Percentiles rank a stretch among this genome's conserved stretches.
Evolutionary conservation across 2,329 filamentous ascomycete species (phyloP).

Genomic region (Penicillium capsulatum): DNA sequence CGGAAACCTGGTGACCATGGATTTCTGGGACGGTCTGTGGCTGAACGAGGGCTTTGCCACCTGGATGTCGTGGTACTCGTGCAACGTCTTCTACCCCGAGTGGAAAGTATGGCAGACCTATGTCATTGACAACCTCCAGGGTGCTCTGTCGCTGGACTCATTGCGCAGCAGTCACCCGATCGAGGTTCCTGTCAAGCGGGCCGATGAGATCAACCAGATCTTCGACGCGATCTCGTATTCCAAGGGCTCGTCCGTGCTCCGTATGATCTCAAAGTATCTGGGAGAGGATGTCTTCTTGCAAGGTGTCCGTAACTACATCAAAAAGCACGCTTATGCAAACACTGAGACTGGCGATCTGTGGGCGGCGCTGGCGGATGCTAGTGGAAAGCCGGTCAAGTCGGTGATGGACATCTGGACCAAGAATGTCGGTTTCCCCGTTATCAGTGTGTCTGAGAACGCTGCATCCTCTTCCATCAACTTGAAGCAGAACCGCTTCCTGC

Average conservation of each 20-base stretch:
- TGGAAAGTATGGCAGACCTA: slow-evolving; percentile 98
- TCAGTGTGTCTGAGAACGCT: slow-evolving; percentile 75
- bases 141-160: slow-evolving; percentile 81
- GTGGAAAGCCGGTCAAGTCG: slow-evolving; percentile 82
- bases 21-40: slow-evolving; percentile 98
- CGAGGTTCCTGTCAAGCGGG: slow-evolving; percentile 90
- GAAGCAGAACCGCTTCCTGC: slow-evolving; percentile 91
- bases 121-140: slow-evolving; percentile 86
- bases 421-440: slow-evolving; percentile 87
- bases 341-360: slow-evolving; percentile 88
- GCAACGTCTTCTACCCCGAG: slow-evolving; percentile 92
- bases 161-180: slow-evolving; percentile 93
- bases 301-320: slow-evolving; percentile 83
- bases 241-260: slow-evolving; percentile 90
- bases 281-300: slow-evolving; percentile 92
- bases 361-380: slow-evolving; percentile 80
- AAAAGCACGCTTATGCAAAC: slow-evolving; percentile 96
- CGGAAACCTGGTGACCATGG: slow-evolving; percentile 95
- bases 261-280: slow-evolving; percentile 95
- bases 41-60: slow-evolving; percentile 91
- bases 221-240: slow-evolving; percentile 97
- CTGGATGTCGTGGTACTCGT: slow-evolving; percentile 91
- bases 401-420: slow-evolving; percentile 98
- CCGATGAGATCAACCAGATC: slow-evolving; percentile 96
- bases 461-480: slow-evolving; percentile 70